Percentiles rank a stretch among this genome's conserved stretches.
Evolutionary conservation across 2,329 filamentous ascomycete species (phyloP).

Genomic region (Mariannaea sp.): DNA sequence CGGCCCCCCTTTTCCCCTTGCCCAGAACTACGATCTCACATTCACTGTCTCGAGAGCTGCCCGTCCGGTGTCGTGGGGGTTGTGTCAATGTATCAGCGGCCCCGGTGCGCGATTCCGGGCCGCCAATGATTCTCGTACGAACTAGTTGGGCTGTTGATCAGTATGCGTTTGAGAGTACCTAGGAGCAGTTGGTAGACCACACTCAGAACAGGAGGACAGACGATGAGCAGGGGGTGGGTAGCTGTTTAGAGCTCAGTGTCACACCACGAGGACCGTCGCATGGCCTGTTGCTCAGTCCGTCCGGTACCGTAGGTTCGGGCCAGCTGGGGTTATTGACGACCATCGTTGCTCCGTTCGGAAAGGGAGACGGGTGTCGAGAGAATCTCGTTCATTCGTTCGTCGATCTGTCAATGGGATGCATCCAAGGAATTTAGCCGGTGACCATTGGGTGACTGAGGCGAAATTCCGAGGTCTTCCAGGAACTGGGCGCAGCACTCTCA

Average conservation of each 20-base stretch:
- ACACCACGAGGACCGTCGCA: slow-evolving; percentile 29
- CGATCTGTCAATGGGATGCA: slow-evolving; percentile 29
- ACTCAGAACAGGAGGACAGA: slow-evolving; percentile 25
- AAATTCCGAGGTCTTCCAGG: slow-evolving; percentile 23
- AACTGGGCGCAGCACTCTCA: slow-evolving; percentile 6
- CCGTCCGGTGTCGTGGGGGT: slow-evolving; percentile 20
- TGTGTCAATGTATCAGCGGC: slow-evolving; percentile 15
- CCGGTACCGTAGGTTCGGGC: slow-evolving; percentile 35
- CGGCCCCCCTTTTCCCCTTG: too few species aligned
- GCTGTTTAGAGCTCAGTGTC: slow-evolving; percentile 34
- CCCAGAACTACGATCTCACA: slow-evolving; percentile 1
- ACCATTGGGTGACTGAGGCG: slow-evolving; percentile 25
- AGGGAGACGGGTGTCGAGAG: slow-evolving; percentile 24
- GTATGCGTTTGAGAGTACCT: slow-evolving; percentile 29
- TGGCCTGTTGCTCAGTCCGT: slow-evolving; percentile 38
- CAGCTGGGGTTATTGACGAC: slow-evolving; percentile 27
- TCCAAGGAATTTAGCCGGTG: slow-evolving; percentile 18
- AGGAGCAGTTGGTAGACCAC: slow-evolving; percentile 27
- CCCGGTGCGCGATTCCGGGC: slow-evolving; percentile 27
- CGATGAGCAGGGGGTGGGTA: slow-evolving; percentile 29
- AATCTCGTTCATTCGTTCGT: slow-evolving; percentile 31
- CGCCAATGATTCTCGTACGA: too few species aligned
- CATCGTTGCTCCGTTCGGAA: slow-evolving; percentile 34
- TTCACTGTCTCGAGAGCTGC: slow-evolving; percentile 15
- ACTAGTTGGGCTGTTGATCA: slow-evolving; percentile 23